Evolutionary conservation across 148 eudicot species (phyloP), one percentile per base, ranked within the genome.

Genomic region (Diospyros kaki): DNA sequence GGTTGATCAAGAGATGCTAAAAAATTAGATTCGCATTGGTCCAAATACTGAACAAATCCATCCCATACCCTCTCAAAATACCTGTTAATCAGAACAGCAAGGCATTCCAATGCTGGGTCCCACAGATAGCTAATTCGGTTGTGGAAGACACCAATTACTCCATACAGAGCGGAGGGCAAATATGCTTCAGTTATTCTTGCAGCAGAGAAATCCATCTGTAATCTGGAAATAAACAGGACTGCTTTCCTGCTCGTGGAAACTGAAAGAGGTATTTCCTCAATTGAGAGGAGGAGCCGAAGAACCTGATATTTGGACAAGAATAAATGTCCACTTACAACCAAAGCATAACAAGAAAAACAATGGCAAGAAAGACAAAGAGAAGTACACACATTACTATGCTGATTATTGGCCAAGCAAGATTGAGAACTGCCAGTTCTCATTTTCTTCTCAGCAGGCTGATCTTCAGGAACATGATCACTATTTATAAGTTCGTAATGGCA

Each of bases 181-280:
- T 90, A 86, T 44, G 75, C 56, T 73, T 82, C 86, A 72, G 88
- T 39, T 74, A 87, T 71, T 75, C 84, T 84, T 15, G 73, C 71
- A 79, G 88, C 78, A 74, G 85, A 83, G 18, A 95, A 75, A 79
- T 68, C 86, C 83, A 80, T 83, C 82, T 89, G 94, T 84, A 95
- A 82, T 83, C 80, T 92, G 53, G 97, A 90, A 69, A 92, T 91
- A 75, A 78, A 58, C 17, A 89, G 73, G 38, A 87, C 73, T 48
- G 87, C 82, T 78, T 83, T 88, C 77, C 94, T 86, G 79, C 96
- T 87, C 53, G 94, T 89, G 9, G 84, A 69, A 60, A 89, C 77
- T 17, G 98, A 87, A 64, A 84, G 80, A 18, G 90, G 82, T 66
- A 94, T 87, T 80, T 83, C 92, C 81, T 95, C 97, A 87, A 92